These are phyloP conservation scores for Hypoxylon sp. DNA, from an alignment of 2,329 filamentous ascomycete genomes.

Conservation along the genomic window DNA sequence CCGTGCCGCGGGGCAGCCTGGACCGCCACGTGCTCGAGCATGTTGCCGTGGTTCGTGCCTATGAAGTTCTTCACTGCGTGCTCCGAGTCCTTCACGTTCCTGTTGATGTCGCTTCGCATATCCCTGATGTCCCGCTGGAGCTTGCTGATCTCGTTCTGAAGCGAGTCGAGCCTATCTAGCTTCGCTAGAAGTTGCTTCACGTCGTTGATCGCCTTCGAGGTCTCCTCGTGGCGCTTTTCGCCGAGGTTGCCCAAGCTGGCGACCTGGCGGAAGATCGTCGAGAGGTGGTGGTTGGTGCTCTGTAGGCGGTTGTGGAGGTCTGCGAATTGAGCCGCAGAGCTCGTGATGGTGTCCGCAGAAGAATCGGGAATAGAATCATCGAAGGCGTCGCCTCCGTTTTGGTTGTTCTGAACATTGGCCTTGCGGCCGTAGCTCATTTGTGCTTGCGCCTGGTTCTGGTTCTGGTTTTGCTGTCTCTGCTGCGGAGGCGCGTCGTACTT, in stretches of 20 bases:
- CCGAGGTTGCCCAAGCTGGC: conserved; percentile 65
- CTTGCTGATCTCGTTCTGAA: conserved; percentile 64
- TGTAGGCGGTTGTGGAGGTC: conserved; percentile 90
- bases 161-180: conserved; percentile 61
- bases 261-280: conserved; percentile 72
- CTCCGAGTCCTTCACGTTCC: conserved; percentile 67
- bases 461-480: conserved; percentile 55
- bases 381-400: conserved; percentile 53
- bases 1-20: conserved; percentile 66
- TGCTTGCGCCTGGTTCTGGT: conserved; percentile 54
- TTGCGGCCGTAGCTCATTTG: conserved; percentile 50
- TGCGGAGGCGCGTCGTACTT: conserved; percentile 53
- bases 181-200: conserved; percentile 62
- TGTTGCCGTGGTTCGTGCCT: conserved; percentile 64
- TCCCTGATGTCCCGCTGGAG: conserved; percentile 72
- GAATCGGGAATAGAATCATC: conserved; percentile 64
- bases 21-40: conserved; percentile 64
- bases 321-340: conserved; percentile 76
- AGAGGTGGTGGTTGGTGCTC: conserved; percentile 77
- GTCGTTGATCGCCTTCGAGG: conserved; percentile 64
- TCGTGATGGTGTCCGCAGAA: conserved; percentile 63
- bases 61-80: conserved; percentile 68
- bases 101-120: conserved; percentile 69
- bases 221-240: conserved; percentile 71
- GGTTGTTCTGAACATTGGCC: conserved; percentile 45